Conservation (phyloP, 1,139 yeast species). For the Kodamaea suecica region DNA sequence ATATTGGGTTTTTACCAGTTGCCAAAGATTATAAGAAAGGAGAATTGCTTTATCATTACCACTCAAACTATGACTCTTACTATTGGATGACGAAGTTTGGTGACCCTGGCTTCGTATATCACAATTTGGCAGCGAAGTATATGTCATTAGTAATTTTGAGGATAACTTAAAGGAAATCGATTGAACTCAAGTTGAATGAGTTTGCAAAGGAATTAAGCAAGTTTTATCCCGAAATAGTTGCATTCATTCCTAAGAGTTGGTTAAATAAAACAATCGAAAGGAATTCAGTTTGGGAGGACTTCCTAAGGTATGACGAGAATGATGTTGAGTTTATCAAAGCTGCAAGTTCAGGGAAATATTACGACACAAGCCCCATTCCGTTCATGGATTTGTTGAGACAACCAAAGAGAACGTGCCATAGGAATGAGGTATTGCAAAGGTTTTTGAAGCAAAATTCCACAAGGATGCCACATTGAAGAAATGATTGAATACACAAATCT, state of each 20-base stretch:
- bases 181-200: conserved; percentile 34
- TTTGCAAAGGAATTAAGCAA: conserved; percentile 33
- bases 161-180: conserved; percentile 54
- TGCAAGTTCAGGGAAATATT: conserved; percentile 22
- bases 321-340: conserved; percentile 21
- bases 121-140: conserved; percentile 56
- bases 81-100: conserved; percentile 54
- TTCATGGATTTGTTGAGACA: conserved; percentile 23
- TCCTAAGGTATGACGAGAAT: conserved; percentile 16
- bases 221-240: conserved; percentile 30
- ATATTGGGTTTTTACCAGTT: conserved; percentile 34
- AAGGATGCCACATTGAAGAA: conserved; percentile 27
- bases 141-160: conserved; percentile 53
- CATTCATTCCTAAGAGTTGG: conserved; percentile 29
- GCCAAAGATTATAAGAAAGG: conserved; percentile 33
- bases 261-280: conserved; percentile 12
- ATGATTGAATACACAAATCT: conserved; percentile 24
- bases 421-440: conserved; percentile 15
- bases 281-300: conserved; percentile 17
- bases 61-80: conserved; percentile 58
- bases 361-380: conserved; percentile 18
- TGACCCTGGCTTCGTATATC: conserved; percentile 54
- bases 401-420: conserved; percentile 18
- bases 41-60: conserved; percentile 48
- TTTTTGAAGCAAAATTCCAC: conserved; percentile 9